Conservation (phyloP, 1,139 yeast genomes). For the Eremothecium sinecaudum region DNA sequence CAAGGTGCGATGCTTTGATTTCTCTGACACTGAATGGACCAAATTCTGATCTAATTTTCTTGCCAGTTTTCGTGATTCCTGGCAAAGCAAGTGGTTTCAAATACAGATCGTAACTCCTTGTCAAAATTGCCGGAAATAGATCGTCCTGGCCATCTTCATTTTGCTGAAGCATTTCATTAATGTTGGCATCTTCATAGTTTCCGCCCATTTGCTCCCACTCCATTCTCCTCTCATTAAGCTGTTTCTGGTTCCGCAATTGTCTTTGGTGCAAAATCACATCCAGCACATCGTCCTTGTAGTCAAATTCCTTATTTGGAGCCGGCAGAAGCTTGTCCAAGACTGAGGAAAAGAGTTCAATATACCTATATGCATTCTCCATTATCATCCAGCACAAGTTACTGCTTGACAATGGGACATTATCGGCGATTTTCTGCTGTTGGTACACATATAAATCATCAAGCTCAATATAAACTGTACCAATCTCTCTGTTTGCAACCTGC, state of each 20-base stretch:
- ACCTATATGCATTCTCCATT: slow-evolving; percentile 65
- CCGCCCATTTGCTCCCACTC: slow-evolving; percentile 47
- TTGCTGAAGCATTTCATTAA: slow-evolving; percentile 28
- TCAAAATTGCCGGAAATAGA: slow-evolving; percentile 74
- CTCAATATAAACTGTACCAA: slow-evolving; percentile 58
- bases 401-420: slow-evolving; percentile 24
- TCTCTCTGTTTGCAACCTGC: slow-evolving; percentile 73
- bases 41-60: slow-evolving; percentile 18
- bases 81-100: slow-evolving; percentile 60
- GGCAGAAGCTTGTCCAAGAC: slow-evolving; percentile 81
- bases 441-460: slow-evolving; percentile 56
- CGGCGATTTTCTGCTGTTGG: slow-evolving; percentile 2
- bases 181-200: slow-evolving; percentile 37
- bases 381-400: slow-evolving; percentile 34
- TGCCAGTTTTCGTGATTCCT: slow-evolving; percentile 30
- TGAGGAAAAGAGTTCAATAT: slow-evolving; percentile 63
- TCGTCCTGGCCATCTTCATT: slow-evolving; percentile 33
- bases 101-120: slow-evolving; percentile 78
- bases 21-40: slow-evolving; percentile 75
- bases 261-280: slow-evolving; percentile 92
- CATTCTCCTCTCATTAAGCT: slow-evolving; percentile 30
- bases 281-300: slow-evolving; percentile 80
- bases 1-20: slow-evolving; percentile 74
- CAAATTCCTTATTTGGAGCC: slow-evolving; percentile 60
- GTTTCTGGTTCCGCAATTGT: slow-evolving; percentile 65